phyloP scores from a whole-genome alignment of 495 filamentous ascomycete species.

The Glonium stellatum region DNA sequence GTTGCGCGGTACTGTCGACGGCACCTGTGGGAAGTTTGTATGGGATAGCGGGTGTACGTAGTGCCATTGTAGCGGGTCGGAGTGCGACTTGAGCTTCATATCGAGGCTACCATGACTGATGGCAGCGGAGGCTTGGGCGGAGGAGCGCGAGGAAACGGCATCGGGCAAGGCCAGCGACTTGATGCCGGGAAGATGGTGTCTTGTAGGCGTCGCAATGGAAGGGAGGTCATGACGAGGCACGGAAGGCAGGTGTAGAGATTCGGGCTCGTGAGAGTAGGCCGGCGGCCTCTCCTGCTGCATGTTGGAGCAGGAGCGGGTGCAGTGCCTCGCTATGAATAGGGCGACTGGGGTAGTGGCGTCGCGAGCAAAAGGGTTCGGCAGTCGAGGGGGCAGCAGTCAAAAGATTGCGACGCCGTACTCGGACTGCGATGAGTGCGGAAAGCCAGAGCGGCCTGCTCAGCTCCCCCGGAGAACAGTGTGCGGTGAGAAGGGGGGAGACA shows the following conservation, averaged over 20 bases:
- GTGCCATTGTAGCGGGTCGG: neutral
- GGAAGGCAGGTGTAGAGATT: slow-evolving; percentile 22
- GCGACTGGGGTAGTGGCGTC: neutral
- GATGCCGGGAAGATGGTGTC: slow-evolving; percentile 21
- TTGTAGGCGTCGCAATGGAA: neutral
- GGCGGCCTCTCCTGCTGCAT: slow-evolving; percentile 14
- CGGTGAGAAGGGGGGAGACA: too few relatives aligned
- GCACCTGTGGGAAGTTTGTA: slow-evolving; percentile 3
- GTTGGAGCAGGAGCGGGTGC: neutral
- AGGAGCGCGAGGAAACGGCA: neutral
- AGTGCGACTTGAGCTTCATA: neutral
- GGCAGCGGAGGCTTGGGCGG: neutral
- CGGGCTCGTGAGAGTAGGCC: slow-evolving; percentile 25
- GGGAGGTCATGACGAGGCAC: slow-evolving; percentile 21
- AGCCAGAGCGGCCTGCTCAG: too few relatives aligned
- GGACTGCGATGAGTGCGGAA: too few relatives aligned
- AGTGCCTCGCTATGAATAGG: neutral
- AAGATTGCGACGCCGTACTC: too few relatives aligned
- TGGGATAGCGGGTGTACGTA: neutral
- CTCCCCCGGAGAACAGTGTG: too few relatives aligned
- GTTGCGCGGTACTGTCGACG: neutral
- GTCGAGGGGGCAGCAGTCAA: neutral
- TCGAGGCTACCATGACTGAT: neutral
- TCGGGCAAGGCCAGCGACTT: slow-evolving; percentile 15
- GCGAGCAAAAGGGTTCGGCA: too few relatives aligned